phyloP scores from a whole-genome alignment of 768 basidiomycete genomes.

The Suillus decipiens region DNA sequence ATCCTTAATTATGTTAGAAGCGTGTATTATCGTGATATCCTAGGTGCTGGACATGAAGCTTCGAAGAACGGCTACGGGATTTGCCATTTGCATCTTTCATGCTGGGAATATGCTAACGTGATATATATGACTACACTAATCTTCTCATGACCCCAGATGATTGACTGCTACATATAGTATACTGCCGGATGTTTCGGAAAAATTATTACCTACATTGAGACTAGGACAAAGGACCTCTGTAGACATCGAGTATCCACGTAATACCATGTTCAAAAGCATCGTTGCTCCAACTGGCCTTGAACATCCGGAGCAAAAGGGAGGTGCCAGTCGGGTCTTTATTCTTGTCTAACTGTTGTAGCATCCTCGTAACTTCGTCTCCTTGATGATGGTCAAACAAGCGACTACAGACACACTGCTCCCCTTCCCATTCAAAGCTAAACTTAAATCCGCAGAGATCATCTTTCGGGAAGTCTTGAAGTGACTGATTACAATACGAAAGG shows the following conservation, averaged over 20 bases:
- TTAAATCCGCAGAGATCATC: neutral
- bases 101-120: too few relatives aligned
- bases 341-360: neutral
- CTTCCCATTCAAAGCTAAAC: neutral
- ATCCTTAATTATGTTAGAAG: neutral
- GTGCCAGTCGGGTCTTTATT: neutral
- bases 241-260: neutral
- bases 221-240: neutral
- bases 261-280: neutral
- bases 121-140: too few relatives aligned
- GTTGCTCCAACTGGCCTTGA: too few relatives aligned
- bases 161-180: neutral
- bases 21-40: too few relatives aligned
- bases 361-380: neutral
- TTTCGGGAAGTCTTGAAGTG: neutral
- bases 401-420: neutral
- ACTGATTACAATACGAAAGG: neutral
- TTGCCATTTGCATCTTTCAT: too few relatives aligned
- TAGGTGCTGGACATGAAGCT: too few relatives aligned
- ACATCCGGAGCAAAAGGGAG: neutral
- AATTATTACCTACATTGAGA: neutral
- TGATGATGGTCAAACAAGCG: conserved; percentile 5
- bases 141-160: neutral
- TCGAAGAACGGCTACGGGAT: too few relatives aligned
- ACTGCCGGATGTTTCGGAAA: neutral